A percentile compares a stretch with the other conserved stretches of the same genome.
These are phyloP conservation scores for Aphanomyces stellatus DNA, from an alignment of 352 stramenopile species.

Conservation along the genomic window DNA sequence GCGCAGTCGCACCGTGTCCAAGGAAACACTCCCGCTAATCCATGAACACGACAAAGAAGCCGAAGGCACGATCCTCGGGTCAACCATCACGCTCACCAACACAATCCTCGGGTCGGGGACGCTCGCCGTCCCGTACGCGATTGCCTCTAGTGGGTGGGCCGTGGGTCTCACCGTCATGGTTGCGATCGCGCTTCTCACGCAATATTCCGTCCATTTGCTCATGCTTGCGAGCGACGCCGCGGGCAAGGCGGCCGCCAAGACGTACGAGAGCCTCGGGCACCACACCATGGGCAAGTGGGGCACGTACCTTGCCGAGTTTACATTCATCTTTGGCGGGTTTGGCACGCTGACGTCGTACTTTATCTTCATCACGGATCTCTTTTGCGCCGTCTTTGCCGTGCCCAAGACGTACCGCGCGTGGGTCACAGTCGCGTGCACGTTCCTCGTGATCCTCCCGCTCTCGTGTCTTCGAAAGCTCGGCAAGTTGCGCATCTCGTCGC, in stretches of 20 bases:
- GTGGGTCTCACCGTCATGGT: slow-evolving; percentile 61
- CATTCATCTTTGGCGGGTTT: slow-evolving; percentile 78
- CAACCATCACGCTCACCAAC: slow-evolving; percentile 65
- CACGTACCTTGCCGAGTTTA: slow-evolving; percentile 61
- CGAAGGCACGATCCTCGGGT: slow-evolving; percentile 46
- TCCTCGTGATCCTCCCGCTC: slow-evolving; percentile 45
- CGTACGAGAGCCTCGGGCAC: slow-evolving; percentile 66
- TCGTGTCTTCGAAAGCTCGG: slow-evolving; percentile 47
- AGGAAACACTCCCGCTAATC: slow-evolving; percentile 22
- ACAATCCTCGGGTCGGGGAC: slow-evolving; percentile 69
- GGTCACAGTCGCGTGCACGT: slow-evolving; percentile 35
- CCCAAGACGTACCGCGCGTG: slow-evolving; percentile 37
- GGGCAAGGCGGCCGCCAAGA: slow-evolving; percentile 49
- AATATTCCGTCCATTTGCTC: slow-evolving; percentile 65
- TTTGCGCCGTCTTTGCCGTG: slow-evolving; percentile 37
- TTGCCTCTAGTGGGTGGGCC: slow-evolving; percentile 62
- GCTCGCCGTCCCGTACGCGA: slow-evolving; percentile 58
- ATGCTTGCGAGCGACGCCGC: slow-evolving; percentile 53
- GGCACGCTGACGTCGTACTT: slow-evolving; percentile 74
- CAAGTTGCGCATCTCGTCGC: slow-evolving; percentile 48
- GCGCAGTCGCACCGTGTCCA: slow-evolving; percentile 24
- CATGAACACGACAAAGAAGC: slow-evolving; percentile 6
- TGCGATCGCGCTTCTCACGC: slow-evolving; percentile 55
- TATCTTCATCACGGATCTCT: slow-evolving; percentile 72
- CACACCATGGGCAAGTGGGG: slow-evolving; percentile 57